Base-by-base conservation (phyloP, 768 basidiomycete species). In the Cyathus striatus region DNA sequence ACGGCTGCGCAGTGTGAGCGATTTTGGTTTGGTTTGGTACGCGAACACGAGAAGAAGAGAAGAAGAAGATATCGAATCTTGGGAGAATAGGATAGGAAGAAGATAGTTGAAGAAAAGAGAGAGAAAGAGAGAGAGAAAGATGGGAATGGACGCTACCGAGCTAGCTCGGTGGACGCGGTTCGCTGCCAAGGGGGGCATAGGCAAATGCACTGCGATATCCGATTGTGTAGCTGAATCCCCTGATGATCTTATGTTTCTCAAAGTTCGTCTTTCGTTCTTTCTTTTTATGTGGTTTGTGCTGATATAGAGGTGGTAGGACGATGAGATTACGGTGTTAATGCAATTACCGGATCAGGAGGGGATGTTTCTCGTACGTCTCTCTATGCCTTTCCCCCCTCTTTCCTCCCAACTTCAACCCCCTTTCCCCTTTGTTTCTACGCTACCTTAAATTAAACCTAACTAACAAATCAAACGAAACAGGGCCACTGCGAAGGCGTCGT, bases 401-500 rank as follows among this genome's bases (percentile, higher is more conserved):
- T 23, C 27, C n/a, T n/a, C 27, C n/a, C 27, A 30, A n/a, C 27
- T 30, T 7, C 7, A 30, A 7, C n/a, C n/a, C 27, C 27, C 27
- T n/a, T n/a, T n/a, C n/a, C n/a, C n/a, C n/a, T n/a, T n/a, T n/a
- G n/a, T n/a, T n/a, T n/a, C n/a, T n/a, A n/a, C n/a, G n/a, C n/a
- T n/a, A n/a, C n/a, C n/a, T n/a, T n/a, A n/a, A n/a, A n/a, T n/a
- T n/a, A n/a, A n/a, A n/a, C n/a, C n/a, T n/a, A n/a, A n/a, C n/a
- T n/a, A n/a, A n/a, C n/a, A n/a, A n/a, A n/a, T n/a, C n/a, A n/a
- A n/a, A n/a, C n/a, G n/a, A n/a, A n/a, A n/a, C 51, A 90, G 88
- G 90, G 90, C 3, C 86, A 83, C 50, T 93, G 90, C 55, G 90
- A 93, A 64, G 90, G 83, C 41, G 86, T 92, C 41, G 85, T 92